These are phyloP conservation scores for Olyra latifolia DNA, from an alignment of 176 grass and related monocot genomes.

Conservation along the genomic window DNA sequence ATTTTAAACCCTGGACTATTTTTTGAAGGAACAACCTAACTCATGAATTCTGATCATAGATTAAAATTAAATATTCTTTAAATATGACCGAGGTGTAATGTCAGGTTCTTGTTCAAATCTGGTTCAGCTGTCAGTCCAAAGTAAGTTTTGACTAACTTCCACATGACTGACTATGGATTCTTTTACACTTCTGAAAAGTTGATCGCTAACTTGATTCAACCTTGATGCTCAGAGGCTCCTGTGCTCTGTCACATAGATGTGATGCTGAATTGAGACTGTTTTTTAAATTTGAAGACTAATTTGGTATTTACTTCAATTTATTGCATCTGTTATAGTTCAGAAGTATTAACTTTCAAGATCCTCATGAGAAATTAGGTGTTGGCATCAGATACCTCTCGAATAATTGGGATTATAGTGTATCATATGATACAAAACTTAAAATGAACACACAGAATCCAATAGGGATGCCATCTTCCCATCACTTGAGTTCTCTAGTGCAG, in stretches of 20 bases:
- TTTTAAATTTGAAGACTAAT: slow-evolving; percentile 8
- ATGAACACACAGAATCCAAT: neutral
- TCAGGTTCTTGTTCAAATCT: neutral
- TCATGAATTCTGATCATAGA: neutral
- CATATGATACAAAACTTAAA: slow-evolving; percentile 2
- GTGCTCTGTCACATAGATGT: neutral
- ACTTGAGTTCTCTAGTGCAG: neutral
- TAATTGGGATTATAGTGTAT: neutral
- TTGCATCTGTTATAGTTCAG: slow-evolving; percentile 2
- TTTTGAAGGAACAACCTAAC: slow-evolving; percentile 8
- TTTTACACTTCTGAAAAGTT: slow-evolving; percentile 9
- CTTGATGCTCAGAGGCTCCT: neutral
- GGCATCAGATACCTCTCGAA: slow-evolving; percentile 1
- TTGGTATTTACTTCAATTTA: neutral
- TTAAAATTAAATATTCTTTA: slow-evolving; percentile 13
- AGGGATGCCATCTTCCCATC: slow-evolving; percentile 7
- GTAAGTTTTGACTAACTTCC: slow-evolving; percentile 3
- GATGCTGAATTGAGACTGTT: neutral
- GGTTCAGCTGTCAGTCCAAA: neutral
- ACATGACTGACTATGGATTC: neutral
- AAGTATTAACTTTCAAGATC: slow-evolving; percentile 4
- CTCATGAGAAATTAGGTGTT: neutral
- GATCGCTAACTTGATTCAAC: slow-evolving; percentile 7
- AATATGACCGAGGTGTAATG: slow-evolving; percentile 7
- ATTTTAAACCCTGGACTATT: neutral